These are phyloP conservation scores for Luffa acutangula DNA, from an alignment of 306 rosid genomes.

Conservation along the genomic window DNA sequence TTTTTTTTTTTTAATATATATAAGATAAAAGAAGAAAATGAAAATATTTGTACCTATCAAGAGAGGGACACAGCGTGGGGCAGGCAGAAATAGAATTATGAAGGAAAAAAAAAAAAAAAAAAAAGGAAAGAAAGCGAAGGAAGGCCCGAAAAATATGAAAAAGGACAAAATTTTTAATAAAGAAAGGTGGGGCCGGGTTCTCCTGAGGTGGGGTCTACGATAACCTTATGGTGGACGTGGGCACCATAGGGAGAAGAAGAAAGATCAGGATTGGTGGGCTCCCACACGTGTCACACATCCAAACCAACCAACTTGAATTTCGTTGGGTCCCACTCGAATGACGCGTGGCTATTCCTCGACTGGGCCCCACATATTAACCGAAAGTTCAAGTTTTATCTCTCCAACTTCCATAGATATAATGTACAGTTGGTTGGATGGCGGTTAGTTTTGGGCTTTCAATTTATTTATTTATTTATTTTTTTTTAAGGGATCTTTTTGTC, in stretches of 20 bases:
- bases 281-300: conserved; percentile 7
- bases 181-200: not conserved
- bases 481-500: not conserved
- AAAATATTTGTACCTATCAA: not conserved
- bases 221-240: not conserved
- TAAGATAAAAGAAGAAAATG: not conserved
- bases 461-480: not conserved
- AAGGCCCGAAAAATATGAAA: not conserved
- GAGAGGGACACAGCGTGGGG: not conserved
- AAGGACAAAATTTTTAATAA: not conserved
- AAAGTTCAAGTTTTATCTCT: not conserved
- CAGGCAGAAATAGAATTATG: not conserved
- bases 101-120: not conserved
- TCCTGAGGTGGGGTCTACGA: not conserved
- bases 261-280: not conserved
- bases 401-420: not conserved
- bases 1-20: not conserved
- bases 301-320: not conserved
- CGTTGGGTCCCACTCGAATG: not conserved
- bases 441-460: not conserved
- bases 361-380: not conserved
- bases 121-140: not conserved
- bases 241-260: not conserved
- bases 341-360: not conserved
- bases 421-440: not conserved